These are phyloP conservation scores for Botrytis hyacinthi DNA, from an alignment of 2,329 filamentous ascomycete genomes.

Conservation along the genomic window DNA sequence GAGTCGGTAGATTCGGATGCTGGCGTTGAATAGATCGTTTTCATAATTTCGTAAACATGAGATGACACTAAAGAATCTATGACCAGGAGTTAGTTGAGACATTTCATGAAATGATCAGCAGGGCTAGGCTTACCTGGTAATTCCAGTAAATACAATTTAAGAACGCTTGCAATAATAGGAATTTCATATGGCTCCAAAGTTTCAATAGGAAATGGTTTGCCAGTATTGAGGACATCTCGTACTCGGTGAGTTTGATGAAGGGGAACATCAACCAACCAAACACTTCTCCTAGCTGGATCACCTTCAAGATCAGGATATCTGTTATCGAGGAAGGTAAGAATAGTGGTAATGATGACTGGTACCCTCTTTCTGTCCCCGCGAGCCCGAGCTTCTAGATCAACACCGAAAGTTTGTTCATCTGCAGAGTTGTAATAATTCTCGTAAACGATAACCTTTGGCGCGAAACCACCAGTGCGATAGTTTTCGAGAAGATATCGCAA, in stretches of 20 bases:
- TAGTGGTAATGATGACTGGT: slow-evolving; percentile 84
- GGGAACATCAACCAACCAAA: slow-evolving; percentile 93
- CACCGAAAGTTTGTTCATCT: slow-evolving; percentile 95
- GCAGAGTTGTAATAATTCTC: slow-evolving; percentile 99
- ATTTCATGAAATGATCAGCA: not conserved
- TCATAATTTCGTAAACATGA: slow-evolving; percentile 97
- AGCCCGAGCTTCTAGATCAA: slow-evolving; percentile 93
- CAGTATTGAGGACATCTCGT: slow-evolving; percentile 79
- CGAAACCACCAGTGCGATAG: slow-evolving; percentile 90
- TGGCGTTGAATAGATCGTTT: slow-evolving; percentile 89
- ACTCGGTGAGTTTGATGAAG: slow-evolving; percentile 81
- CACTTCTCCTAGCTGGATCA: slow-evolving; percentile 84
- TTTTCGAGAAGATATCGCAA: slow-evolving; percentile 93
- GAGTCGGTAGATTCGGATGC: slow-evolving; percentile 73
- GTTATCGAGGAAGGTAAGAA: slow-evolving; percentile 92
- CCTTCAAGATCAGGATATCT: slow-evolving; percentile 97
- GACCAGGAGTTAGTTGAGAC: slow-evolving; percentile 27
- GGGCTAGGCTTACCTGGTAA: slow-evolving; percentile 68
- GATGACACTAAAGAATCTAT: slow-evolving; percentile 96
- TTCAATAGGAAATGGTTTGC: slow-evolving; percentile 73
- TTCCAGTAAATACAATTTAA: slow-evolving; percentile 94
- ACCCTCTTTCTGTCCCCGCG: slow-evolving; percentile 94
- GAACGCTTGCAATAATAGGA: slow-evolving; percentile 84
- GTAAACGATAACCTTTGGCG: slow-evolving; percentile 86
- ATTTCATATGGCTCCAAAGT: slow-evolving; percentile 86